Evolutionary conservation across 2,329 filamentous ascomycete species (phyloP), one percentile per base, ranked within the genome.

Genomic region (Fusarium liriodendri): DNA sequence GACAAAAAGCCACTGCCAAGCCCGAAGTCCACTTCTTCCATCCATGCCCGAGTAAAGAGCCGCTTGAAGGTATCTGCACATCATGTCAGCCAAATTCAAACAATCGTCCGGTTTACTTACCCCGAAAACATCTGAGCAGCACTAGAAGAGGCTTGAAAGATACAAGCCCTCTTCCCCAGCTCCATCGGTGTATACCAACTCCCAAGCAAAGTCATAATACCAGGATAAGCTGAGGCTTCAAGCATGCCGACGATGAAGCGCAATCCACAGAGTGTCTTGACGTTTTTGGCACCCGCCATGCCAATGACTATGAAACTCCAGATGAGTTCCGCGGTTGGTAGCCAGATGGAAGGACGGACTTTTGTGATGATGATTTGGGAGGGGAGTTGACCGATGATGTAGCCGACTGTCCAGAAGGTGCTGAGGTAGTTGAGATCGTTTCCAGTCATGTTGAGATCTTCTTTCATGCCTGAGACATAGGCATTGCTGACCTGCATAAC

Each of bases 321-420:
- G 33, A 73, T 55, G 2, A 79, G 66, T 38, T 84, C 83, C 13
- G 81, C 80, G 1, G 78, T 76, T 0, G 83, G 83, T 2, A 85
- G 79, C 80, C 80, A 83, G 29, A 83, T 77, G 2, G 80, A 82
- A 3, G 82, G 82, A 0, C 81, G 80, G 20, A 84, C 75, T 55
- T 80, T 80, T 11, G 80, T 84, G 73, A 82, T 78, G 72, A 84
- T 80, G 42, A 84, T 74, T 58, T 82, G 83, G 10, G 79, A 81
- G 1, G 82, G 80, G 33, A 80, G 76, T 62, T 84, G 80, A 4
- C 82, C 81, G 80, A 91, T 81, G 1, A 89, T 86, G 71, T 91
- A 91, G 29, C 90, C 89, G 1, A 88, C 83, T 0, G 87, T 90
- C 85, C 88, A 91, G 50, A 85, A 85, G 3, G 88, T 86, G 59